These are phyloP conservation scores for Thozetella sp. DNA, from an alignment of 495 filamentous ascomycete genomes.

Conservation along the genomic window DNA sequence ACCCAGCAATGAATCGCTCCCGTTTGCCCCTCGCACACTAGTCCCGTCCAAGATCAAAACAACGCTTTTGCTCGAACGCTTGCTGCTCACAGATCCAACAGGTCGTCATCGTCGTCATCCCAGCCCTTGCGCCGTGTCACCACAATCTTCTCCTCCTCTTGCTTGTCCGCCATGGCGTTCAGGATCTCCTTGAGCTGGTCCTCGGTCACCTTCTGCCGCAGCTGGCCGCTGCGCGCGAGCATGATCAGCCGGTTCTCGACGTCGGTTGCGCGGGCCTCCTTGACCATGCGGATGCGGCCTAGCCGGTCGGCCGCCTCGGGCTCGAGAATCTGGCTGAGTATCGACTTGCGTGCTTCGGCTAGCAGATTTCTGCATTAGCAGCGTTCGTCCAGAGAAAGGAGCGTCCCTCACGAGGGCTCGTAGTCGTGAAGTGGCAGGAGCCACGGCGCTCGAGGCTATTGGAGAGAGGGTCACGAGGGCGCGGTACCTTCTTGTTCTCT, in stretches of 20 bases:
- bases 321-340: conserved; percentile 89
- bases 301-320: conserved; percentile 93
- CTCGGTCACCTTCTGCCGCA: conserved; percentile 87
- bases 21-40: not conserved
- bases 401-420: not conserved
- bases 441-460: not conserved
- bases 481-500: conserved; percentile 70
- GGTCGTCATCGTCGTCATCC: conserved; percentile 85
- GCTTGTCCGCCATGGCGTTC: conserved; percentile 75
- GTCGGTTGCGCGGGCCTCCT: conserved; percentile 85
- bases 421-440: not conserved
- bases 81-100: conserved; percentile 57
- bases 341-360: conserved; percentile 71
- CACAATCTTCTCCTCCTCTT: conserved; percentile 77
- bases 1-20: not conserved
- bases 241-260: conserved; percentile 92
- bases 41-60: conserved; percentile 6
- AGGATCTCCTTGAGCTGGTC: conserved; percentile 90
- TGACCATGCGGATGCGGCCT: conserved; percentile 92
- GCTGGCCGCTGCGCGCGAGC: conserved; percentile 84
- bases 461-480: too few species aligned
- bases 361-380: conserved; percentile 8
- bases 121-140: conserved; percentile 81
- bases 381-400: not conserved
- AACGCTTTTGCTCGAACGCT: not conserved